Conservation (phyloP, 139 green algal genomes). For the Coelastrella sp. region DNA sequence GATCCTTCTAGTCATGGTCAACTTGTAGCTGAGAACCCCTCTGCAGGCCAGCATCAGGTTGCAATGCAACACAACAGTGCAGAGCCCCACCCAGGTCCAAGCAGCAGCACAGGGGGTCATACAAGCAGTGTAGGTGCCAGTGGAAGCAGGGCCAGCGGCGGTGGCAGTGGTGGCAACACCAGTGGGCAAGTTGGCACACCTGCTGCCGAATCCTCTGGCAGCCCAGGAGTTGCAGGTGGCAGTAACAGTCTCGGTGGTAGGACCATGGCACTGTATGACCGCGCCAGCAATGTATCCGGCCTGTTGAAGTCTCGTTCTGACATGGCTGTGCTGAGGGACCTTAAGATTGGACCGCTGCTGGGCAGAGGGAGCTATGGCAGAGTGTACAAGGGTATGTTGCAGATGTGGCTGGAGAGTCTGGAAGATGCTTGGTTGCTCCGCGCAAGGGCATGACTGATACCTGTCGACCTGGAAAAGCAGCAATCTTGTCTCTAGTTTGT, state of each 20-base stretch:
- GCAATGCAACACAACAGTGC: background rate
- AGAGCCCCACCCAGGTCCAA: background rate
- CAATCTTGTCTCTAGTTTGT: no score
- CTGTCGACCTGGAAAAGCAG: no score
- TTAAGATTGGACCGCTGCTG: constrained; percentile 43
- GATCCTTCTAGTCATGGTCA: background rate
- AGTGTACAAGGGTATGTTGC: constrained; percentile 34
- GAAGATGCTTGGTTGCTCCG: no score
- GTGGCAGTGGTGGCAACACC: background rate
- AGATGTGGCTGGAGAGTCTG: no score
- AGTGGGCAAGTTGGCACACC: background rate
- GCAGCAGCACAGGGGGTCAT: background rate
- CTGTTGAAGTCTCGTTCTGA: constrained; percentile 23
- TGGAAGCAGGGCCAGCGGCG: background rate
- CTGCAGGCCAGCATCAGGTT: background rate
- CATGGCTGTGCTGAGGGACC: constrained; percentile 24
- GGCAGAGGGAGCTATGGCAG: constrained; percentile 43
- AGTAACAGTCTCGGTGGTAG: background rate
- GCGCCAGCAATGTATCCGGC: background rate
- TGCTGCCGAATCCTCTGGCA: background rate
- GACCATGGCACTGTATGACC: background rate
- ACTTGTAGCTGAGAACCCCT: background rate
- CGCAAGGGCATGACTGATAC: no score
- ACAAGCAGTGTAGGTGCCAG: background rate
- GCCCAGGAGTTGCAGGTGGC: background rate